These are phyloP conservation scores for Claviceps spartinae DNA, from an alignment of 2,329 filamentous ascomycete genomes.

Conservation along the genomic window DNA sequence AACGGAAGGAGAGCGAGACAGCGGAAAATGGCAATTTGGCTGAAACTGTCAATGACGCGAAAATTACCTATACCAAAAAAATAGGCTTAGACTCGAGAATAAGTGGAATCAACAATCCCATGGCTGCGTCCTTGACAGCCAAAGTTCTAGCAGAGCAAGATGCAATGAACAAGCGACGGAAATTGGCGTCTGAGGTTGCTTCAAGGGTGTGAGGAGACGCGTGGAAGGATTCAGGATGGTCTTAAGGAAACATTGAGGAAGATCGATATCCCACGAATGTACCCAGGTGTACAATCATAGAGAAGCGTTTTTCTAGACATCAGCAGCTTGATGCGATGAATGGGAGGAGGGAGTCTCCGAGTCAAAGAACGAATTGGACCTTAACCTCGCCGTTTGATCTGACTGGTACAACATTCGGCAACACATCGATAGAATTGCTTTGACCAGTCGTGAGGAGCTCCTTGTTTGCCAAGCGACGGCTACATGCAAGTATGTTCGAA, in stretches of 20 bases:
- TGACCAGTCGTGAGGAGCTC: neutral
- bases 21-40: conserved; percentile 29
- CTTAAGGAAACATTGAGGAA: neutral
- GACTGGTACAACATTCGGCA: neutral
- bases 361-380: neutral
- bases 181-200: conserved; percentile 32
- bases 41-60: conserved; percentile 31
- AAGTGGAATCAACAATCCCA: conserved; percentile 71
- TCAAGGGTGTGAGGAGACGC: conserved; percentile 4
- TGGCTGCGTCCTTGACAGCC: conserved; percentile 73
- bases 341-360: neutral
- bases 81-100: conserved; percentile 22
- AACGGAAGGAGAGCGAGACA: conserved; percentile 41
- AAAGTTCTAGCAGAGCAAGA: conserved; percentile 82
- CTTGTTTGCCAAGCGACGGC: neutral
- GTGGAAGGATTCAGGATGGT: neutral
- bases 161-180: conserved; percentile 64
- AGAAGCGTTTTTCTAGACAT: neutral
- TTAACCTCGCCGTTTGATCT: neutral
- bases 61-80: conserved; percentile 13
- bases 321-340: neutral
- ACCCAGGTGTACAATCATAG: neutral
- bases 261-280: neutral
- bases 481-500: neutral
- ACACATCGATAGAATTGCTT: neutral